Evolutionary conservation across 176 grass and related monocot genomes (phyloP).

Genomic region (Zoysia japonica): DNA sequence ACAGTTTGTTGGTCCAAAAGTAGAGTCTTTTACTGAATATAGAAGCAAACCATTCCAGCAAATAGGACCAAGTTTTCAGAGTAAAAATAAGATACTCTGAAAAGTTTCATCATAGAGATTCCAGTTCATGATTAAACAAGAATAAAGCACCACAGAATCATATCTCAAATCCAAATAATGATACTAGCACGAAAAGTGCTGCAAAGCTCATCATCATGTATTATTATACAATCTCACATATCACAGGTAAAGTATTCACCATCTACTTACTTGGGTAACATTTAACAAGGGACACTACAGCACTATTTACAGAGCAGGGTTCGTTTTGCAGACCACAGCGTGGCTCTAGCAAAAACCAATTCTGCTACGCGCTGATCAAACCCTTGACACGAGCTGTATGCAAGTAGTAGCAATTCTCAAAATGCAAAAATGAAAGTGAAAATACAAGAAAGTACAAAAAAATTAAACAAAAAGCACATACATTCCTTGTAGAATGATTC

Average conservation of each 20-base stretch:
- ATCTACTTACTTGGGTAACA: background rate
- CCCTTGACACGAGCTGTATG: slow-evolving; percentile 37
- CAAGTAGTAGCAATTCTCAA: slow-evolving; percentile 12
- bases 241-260: background rate
- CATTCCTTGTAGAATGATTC: slow-evolving; percentile 28
- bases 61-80: slow-evolving; percentile 13
- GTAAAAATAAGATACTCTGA: slow-evolving; percentile 18
- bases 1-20: slow-evolving; percentile 17
- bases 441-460: background rate
- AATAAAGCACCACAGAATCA: slow-evolving; percentile 12
- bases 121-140: slow-evolving; percentile 13
- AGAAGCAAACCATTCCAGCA: slow-evolving; percentile 23
- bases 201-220: slow-evolving; percentile 29
- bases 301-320: slow-evolving; percentile 63
- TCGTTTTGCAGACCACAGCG: slow-evolving; percentile 26
- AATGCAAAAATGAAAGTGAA: background rate
- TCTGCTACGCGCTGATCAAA: slow-evolving; percentile 45
- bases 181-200: slow-evolving; percentile 18
- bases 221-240: slow-evolving; percentile 31
- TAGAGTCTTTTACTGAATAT: no score
- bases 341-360: slow-evolving; percentile 37
- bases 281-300: slow-evolving; percentile 33
- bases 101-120: slow-evolving; percentile 44
- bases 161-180: background rate
- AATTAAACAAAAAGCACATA: slow-evolving; percentile 38